Conservation (phyloP, 2,329 filamentous ascomycete genomes). For the Cadophora sp. region DNA sequence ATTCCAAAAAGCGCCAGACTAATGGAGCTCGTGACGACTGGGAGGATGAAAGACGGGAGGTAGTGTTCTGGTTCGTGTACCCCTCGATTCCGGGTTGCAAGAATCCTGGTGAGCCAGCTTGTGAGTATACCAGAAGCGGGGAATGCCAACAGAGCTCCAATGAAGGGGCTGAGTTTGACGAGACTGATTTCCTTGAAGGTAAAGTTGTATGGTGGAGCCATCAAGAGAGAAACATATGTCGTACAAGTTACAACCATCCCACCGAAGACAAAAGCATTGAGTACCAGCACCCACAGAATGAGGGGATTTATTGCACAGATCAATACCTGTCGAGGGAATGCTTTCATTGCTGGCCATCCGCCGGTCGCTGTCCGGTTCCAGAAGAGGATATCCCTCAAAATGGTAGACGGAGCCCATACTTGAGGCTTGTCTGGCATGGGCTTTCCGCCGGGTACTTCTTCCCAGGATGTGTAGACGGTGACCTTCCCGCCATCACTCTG, state of each 20-base stretch:
- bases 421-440: constrained; percentile 15
- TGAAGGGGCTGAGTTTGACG: constrained; percentile 19
- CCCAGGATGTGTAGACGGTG: constrained; percentile 47
- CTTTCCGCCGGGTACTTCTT: constrained; percentile 37
- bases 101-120: not conserved
- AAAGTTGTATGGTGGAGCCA: constrained; percentile 29
- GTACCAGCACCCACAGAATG: constrained; percentile 43
- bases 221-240: constrained; percentile 20
- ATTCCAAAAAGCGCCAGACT: constrained; percentile 28
- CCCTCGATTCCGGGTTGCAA: constrained; percentile 28
- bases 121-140: constrained; percentile 22
- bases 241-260: constrained; percentile 25
- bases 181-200: constrained; percentile 21
- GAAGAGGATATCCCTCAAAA: constrained; percentile 18
- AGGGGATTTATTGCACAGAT: constrained; percentile 62
- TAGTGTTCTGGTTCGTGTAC: constrained; percentile 34
- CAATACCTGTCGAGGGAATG: constrained; percentile 20
- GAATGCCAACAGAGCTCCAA: constrained; percentile 28
- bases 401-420: not conserved
- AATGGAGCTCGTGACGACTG: constrained; percentile 24
- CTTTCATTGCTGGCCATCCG: constrained; percentile 23
- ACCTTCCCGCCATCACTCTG: constrained; percentile 50
- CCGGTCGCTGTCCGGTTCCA: constrained; percentile 4
- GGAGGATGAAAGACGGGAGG: constrained; percentile 32
- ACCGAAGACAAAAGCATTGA: constrained; percentile 31